phyloP scores from a whole-genome alignment of 2,329 filamentous ascomycete genomes.

The Furcasterigmium furcatum region DNA sequence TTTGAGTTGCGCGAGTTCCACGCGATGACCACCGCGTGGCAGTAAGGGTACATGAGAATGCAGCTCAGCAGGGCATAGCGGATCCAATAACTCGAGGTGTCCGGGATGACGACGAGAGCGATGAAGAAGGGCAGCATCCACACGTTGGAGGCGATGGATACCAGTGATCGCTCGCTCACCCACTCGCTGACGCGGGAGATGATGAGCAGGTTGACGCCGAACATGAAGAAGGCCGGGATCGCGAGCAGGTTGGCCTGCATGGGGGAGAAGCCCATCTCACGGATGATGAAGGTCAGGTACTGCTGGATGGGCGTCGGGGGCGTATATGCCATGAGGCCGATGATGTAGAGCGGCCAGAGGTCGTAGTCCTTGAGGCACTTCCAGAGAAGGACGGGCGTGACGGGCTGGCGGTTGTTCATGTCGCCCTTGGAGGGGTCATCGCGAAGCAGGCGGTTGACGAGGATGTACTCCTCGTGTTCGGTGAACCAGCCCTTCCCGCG shows the following conservation, averaged over 20 bases:
- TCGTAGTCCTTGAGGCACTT: conserved; percentile 50
- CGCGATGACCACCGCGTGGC: conserved; percentile 26
- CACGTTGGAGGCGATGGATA: conserved; percentile 19
- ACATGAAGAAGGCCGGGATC: conserved; percentile 43
- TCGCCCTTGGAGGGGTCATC: conserved; percentile 55
- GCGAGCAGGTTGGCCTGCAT: conserved; percentile 49
- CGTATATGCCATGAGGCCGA: conserved; percentile 45
- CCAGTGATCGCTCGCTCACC: conserved; percentile 36
- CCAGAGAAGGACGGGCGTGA: conserved; percentile 44
- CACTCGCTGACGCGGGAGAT: conserved; percentile 29
- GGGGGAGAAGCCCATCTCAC: conserved; percentile 44
- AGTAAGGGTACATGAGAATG: conserved; percentile 23
- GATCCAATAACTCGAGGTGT: conserved; percentile 32
- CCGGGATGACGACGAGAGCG: conserved; percentile 33
- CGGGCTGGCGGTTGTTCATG: conserved; percentile 55
- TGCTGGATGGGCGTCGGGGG: conserved; percentile 39
- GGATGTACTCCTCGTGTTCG: conserved; percentile 46
- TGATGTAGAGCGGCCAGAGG: conserved; percentile 52
- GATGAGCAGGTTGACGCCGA: conserved; percentile 24
- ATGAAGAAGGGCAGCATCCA: conserved; percentile 49
- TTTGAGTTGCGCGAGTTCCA: conserved; percentile 57
- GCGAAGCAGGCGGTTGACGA: conserved; percentile 52
- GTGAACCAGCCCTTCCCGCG: conserved; percentile 48
- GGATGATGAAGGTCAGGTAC: conserved; percentile 52
- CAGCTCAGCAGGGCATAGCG: conserved; percentile 30